Conservation (phyloP, 1,284 basidiomycete genomes). For the Thecaphora thlaspeos region DNA sequence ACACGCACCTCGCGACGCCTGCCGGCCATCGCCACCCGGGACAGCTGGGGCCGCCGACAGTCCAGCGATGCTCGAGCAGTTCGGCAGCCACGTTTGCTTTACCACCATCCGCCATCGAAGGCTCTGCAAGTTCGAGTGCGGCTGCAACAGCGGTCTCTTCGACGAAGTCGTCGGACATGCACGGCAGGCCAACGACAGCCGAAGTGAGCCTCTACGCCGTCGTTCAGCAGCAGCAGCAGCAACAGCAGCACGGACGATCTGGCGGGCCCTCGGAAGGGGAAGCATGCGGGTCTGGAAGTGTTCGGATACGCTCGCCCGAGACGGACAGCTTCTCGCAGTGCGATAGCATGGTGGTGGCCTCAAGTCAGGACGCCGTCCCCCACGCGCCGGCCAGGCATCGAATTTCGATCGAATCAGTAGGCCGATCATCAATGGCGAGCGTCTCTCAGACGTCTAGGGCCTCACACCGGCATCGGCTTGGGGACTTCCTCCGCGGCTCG, state of each 20-base stretch:
- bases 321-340: too few relatives aligned
- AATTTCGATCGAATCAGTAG: slow-evolving; percentile 23
- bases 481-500: slow-evolving; percentile 24
- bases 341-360: too few relatives aligned
- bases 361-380: too few relatives aligned
- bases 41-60: neutral
- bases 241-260: neutral
- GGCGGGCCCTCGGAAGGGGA: too few relatives aligned
- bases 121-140: neutral
- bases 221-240: neutral
- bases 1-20: too few relatives aligned
- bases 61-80: slow-evolving; percentile 4
- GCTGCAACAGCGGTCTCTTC: neutral
- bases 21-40: slow-evolving; percentile 6
- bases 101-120: too few relatives aligned
- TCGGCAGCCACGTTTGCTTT: neutral
- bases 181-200: neutral
- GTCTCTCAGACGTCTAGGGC: slow-evolving; percentile 31
- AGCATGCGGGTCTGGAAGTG: too few relatives aligned
- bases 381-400: neutral
- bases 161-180: neutral
- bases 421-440: slow-evolving; percentile 22
- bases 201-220: neutral
- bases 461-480: slow-evolving; percentile 34
- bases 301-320: too few relatives aligned